Percentiles rank a stretch among this genome's conserved stretches.
Conservation (phyloP, 2,329 filamentous ascomycete species). For the Paracamarosporium sp. region DNA sequence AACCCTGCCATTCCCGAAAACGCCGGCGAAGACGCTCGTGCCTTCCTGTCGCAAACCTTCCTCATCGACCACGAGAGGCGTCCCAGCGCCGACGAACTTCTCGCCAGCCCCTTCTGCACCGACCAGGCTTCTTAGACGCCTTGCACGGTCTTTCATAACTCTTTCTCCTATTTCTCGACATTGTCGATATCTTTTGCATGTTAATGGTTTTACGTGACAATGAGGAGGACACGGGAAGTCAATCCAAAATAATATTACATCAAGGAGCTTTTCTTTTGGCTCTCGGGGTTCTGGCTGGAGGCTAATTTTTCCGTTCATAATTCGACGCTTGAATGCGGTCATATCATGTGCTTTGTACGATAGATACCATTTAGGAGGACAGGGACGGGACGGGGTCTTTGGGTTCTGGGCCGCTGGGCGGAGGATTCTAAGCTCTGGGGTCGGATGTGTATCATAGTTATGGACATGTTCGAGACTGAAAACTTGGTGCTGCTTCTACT, state of each 20-base stretch:
- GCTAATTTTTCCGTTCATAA: not conserved
- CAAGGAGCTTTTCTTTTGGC: too few species aligned
- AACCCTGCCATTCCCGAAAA: conserved; percentile 87
- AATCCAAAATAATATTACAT: too few species aligned
- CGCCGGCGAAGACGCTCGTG: conserved; percentile 81
- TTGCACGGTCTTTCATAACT: not conserved
- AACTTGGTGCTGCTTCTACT: not conserved
- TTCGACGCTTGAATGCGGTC: not conserved
- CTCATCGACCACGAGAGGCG: conserved; percentile 93
- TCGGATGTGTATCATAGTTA: conserved; percentile 2
- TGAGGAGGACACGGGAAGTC: not conserved
- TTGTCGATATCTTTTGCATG: conserved; percentile 1
- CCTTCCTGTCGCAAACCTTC: conserved; percentile 88
- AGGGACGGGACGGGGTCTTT: not conserved
- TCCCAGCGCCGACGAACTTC: conserved; percentile 88
- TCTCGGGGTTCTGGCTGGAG: not conserved
- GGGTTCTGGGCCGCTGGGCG: conserved; percentile 4
- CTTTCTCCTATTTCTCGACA: conserved; percentile 1
- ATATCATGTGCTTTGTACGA: conserved; percentile 1
- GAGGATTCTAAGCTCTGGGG: not conserved
- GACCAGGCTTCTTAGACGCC: conserved; percentile 58
- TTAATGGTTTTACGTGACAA: conserved; percentile 16
- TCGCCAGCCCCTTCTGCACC: conserved; percentile 81
- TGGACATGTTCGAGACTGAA: not conserved
- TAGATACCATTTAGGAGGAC: conserved; percentile 6